Percentiles rank a stretch among this genome's conserved stretches.
Evolutionary conservation across 306 rosid genomes (phyloP).

Genomic region (Acacia melanoxylon): DNA sequence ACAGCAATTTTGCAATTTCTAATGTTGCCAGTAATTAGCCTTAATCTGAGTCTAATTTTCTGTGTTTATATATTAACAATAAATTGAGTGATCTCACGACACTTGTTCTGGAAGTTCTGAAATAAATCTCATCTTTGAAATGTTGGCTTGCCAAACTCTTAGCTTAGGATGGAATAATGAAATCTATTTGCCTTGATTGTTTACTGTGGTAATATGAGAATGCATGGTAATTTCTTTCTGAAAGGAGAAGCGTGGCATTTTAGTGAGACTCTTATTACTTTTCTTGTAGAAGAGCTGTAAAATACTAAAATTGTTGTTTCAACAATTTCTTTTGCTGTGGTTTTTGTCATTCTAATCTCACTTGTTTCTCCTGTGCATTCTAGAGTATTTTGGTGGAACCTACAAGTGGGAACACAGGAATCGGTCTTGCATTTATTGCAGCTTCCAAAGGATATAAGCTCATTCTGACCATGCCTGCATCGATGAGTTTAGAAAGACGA

Average conservation of each 20-base stretch:
- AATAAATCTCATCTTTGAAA: conserved; percentile 15
- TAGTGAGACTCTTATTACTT: neutral
- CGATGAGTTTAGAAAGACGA: conserved; percentile 98
- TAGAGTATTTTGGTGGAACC: conserved; percentile 97
- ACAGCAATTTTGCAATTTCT: neutral
- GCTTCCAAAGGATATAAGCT: conserved; percentile 97
- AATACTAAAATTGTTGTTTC: conserved; percentile 14
- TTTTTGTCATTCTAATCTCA: conserved; percentile 26
- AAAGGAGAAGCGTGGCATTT: neutral
- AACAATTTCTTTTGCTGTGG: neutral
- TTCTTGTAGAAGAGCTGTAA: conserved; percentile 24
- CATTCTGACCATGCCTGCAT: conserved; percentile 94
- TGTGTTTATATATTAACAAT: neutral
- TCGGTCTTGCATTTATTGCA: conserved; percentile 97
- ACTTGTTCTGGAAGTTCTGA: conserved; percentile 23
- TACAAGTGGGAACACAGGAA: conserved; percentile 98
- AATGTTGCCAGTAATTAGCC: conserved; percentile 1
- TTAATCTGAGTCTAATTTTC: neutral
- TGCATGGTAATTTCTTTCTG: neutral
- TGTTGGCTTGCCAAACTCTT: neutral
- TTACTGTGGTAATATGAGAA: neutral
- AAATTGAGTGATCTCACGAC: conserved; percentile 7
- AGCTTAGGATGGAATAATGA: conserved; percentile 9
- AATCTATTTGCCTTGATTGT: conserved; percentile 4
- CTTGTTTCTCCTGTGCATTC: conserved; percentile 31